Base-by-base conservation (phyloP, 2,329 filamentous ascomycete genomes). In the Paecilomyces dactylethromorphus region DNA sequence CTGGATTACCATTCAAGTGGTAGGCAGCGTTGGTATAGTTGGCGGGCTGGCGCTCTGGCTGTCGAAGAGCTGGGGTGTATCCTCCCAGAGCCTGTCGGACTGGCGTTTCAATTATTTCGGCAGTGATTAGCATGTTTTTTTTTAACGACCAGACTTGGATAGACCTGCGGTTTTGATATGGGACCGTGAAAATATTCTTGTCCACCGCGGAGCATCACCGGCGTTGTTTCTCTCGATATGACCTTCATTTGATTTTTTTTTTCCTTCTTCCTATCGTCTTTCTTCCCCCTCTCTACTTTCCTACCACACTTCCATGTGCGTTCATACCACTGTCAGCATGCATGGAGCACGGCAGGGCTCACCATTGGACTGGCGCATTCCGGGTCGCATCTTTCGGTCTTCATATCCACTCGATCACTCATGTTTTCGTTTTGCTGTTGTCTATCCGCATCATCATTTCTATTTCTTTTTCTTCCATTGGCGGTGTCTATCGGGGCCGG, bases 21-120 rank as follows among this genome's bases (percentile, higher is more conserved):
- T 92, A 22, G 89, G 91, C 13, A 86, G 89, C 56, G 79, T 92
- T 56, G 87, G 91, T 0, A 77, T 94, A 29, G 71, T 95, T 2
- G 89, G 91, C 3, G 90, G 89, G 13, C 71, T 93, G 35, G 84
- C 86, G 22, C 79, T 89, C 54, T 90, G 84, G 84, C 69, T 87
- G 55, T 75, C 77, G 18, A 76, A 73, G 58, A 68, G 71, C 21
- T 78, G 74, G 73, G 75, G 76, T 0, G 59, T 76, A 51, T 68
- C 69, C 21, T 65, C 69, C 2, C 66, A 68, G 15, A 69, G 62
- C 56, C 58, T 75, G 26, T 63, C 68, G 4, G 72, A 72, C 35
- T 65, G 72, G 62, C 66, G 67, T 26, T 60, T 71, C 53, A 68
- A 72, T 32, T 69, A 62, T 61, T 55, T 52, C 24, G 50, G 18